Evolutionary conservation across 306 rosid species (phyloP).

Genomic region (Lathyrus oleraceus): DNA sequence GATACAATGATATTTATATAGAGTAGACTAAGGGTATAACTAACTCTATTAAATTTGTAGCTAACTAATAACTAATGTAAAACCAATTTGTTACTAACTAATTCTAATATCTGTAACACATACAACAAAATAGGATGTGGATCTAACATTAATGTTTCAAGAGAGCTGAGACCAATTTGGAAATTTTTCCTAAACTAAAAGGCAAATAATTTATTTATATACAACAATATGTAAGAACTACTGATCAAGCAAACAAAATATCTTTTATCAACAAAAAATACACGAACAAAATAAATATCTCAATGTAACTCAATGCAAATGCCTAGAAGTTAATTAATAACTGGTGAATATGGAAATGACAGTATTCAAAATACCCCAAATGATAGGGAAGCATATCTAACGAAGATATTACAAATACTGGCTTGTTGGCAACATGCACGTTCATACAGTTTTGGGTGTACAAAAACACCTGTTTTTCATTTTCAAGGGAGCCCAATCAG

Average conservation of each 20-base stretch:
- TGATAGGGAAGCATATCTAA: background rate
- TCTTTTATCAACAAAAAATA: too few relatives aligned
- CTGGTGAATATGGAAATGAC: background rate
- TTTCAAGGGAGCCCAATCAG: conserved; percentile 8
- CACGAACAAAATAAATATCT: background rate
- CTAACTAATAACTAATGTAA: too few relatives aligned
- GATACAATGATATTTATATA: too few relatives aligned
- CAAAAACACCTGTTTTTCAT: conserved; percentile 4
- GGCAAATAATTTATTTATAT: background rate
- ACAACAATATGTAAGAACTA: too few relatives aligned
- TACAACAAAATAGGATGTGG: too few relatives aligned
- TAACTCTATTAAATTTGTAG: too few relatives aligned
- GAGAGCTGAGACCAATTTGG: background rate
- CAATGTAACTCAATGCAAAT: background rate
- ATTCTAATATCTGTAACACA: too few relatives aligned
- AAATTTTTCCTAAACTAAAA: background rate
- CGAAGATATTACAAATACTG: background rate
- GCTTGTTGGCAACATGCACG: background rate
- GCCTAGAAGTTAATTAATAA: background rate
- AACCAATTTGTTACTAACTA: too few relatives aligned
- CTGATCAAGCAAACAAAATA: too few relatives aligned
- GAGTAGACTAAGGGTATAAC: too few relatives aligned
- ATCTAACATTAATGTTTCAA: too few relatives aligned
- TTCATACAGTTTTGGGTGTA: conserved; percentile 24
- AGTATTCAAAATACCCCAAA: conserved; percentile 12